These are phyloP conservation scores for Neospora caninum DNA, from an alignment of 169 alveolate genomes.

Conservation along the genomic window DNA sequence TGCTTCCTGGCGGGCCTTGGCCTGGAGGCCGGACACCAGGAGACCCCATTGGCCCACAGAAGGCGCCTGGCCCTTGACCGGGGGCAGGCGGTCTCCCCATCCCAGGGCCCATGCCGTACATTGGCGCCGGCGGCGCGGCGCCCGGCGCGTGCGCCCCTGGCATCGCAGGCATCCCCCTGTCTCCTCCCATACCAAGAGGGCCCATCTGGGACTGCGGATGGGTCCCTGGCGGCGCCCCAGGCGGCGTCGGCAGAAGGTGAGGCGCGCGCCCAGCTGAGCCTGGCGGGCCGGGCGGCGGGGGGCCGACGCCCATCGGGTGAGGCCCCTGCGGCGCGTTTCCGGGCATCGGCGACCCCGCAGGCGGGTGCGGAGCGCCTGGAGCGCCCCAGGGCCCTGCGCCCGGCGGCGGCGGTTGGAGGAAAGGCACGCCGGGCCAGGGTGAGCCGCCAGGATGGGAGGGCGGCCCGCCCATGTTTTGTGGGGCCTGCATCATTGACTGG, in stretches of 20 bases:
- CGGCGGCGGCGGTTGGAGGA: neutral
- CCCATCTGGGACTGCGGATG: neutral
- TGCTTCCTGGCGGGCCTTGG: neutral
- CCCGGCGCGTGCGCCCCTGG: neutral
- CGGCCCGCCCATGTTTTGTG: neutral
- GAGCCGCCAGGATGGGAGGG: neutral
- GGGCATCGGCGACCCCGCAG: neutral
- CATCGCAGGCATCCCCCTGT: neutral
- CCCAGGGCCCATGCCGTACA: neutral
- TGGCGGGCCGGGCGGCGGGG: neutral
- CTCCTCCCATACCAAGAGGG: neutral
- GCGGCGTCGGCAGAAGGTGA: neutral
- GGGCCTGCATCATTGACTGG: neutral
- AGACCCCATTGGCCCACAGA: neutral
- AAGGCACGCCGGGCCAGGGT: neutral
- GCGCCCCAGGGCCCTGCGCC: slow-evolving; percentile 1
- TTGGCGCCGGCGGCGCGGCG: neutral
- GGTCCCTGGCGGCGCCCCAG: no score
- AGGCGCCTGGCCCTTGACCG: neutral
- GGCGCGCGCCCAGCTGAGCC: neutral
- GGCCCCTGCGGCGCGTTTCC: neutral
- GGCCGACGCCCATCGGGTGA: slow-evolving; percentile 1
- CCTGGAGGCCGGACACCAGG: neutral
- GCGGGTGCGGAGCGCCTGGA: neutral
- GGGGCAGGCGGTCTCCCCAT: neutral